These are phyloP conservation scores for Neophaeococcomyces aloes DNA, from an alignment of 2,329 filamentous ascomycete species.

Conservation along the genomic window DNA sequence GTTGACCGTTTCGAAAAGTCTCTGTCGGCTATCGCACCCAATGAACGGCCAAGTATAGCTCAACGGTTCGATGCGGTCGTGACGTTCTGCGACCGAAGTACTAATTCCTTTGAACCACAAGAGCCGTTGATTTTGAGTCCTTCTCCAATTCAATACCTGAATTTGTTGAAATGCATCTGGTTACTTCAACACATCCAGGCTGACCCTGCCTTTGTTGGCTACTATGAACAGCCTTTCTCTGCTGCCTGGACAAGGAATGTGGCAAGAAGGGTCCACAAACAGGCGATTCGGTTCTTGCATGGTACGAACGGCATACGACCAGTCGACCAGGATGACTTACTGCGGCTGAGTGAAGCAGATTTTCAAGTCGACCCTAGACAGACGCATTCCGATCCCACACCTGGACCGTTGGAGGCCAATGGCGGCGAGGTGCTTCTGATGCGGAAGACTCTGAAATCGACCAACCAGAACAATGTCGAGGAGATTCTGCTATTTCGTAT, in stretches of 20 bases:
- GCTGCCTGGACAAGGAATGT: not conserved
- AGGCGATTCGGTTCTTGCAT: not conserved
- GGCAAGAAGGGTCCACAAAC: not conserved
- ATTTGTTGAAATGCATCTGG: slow-evolving; percentile 7
- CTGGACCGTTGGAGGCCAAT: slow-evolving; percentile 1
- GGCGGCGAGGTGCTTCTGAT: not conserved
- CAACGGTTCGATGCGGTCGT: slow-evolving; percentile 2
- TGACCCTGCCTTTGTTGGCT: not conserved
- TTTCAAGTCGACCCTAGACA: not conserved
- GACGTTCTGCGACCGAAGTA: slow-evolving; percentile 3
- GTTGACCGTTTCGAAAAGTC: not conserved
- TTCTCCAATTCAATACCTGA: slow-evolving; percentile 4
- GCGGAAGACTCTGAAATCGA: not conserved
- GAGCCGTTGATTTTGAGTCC: not conserved
- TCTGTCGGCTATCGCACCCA: not conserved
- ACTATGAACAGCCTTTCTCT: not conserved
- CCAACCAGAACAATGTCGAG: not conserved
- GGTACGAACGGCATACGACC: not conserved
- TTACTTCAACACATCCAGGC: slow-evolving; percentile 2
- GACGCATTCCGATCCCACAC: not conserved
- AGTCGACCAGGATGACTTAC: slow-evolving; percentile 1
- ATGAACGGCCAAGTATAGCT: not conserved
- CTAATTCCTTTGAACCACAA: not conserved
- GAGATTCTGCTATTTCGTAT: slow-evolving; percentile 2
- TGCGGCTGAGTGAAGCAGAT: not conserved